Percentiles rank a stretch among this genome's conserved stretches.
These are phyloP conservation scores for Ceratocystis huliohia DNA, from an alignment of 2,329 filamentous ascomycete species.

Conservation along the genomic window DNA sequence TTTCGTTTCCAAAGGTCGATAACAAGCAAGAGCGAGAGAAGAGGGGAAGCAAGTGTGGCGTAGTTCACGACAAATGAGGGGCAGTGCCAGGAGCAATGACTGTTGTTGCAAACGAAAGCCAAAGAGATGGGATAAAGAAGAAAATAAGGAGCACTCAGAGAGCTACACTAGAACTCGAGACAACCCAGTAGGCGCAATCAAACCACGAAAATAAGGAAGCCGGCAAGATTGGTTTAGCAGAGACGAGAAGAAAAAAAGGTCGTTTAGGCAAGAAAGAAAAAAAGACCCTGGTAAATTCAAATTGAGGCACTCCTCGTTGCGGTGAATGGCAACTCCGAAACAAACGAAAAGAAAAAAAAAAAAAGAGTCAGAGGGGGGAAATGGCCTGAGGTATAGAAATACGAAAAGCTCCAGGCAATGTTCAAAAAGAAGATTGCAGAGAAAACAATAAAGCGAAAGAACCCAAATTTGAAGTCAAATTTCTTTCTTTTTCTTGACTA, in stretches of 20 bases:
- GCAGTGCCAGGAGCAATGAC: not conserved
- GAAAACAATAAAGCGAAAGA: not conserved
- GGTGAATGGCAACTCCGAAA: constrained; percentile 5
- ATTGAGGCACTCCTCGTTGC: constrained; percentile 7
- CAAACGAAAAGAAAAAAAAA: not conserved
- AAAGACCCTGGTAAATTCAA: not conserved
- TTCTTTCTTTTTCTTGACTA: too few species aligned
- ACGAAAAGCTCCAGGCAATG: not conserved
- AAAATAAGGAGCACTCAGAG: not conserved
- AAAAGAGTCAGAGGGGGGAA: not conserved
- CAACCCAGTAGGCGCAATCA: not conserved
- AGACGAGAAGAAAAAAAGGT: not conserved
- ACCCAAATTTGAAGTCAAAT: too few species aligned
- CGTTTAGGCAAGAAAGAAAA: not conserved
- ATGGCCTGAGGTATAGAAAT: not conserved
- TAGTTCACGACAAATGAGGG: not conserved
- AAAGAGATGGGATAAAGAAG: not conserved
- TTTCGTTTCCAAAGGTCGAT: not conserved
- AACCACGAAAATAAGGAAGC: not conserved
- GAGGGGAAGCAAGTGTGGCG: constrained; percentile 8
- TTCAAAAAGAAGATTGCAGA: not conserved
- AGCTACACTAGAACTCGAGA: not conserved
- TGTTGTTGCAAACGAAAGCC: not conserved
- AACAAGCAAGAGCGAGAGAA: not conserved
- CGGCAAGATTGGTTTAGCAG: not conserved